Percentiles rank a stretch among this genome's conserved stretches.
Conservation (phyloP, 495 filamentous ascomycete genomes). For the Astrothelium macrocarpum region DNA sequence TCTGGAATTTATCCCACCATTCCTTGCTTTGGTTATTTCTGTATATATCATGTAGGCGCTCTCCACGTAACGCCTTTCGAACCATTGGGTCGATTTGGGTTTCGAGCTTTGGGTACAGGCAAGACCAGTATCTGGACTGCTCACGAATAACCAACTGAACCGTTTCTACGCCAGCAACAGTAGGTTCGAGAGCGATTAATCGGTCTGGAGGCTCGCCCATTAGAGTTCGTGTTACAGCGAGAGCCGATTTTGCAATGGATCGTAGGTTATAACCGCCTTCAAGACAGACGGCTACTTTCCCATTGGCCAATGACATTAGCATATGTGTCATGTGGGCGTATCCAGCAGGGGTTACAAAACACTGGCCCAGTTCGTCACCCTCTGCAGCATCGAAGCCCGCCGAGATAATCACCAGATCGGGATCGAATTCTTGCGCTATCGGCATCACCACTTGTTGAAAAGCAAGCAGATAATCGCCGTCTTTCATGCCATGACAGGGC, state of each 20-base stretch:
- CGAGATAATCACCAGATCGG: conserved; percentile 88
- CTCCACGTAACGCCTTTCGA: conserved; percentile 29
- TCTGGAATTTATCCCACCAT: conserved; percentile 58
- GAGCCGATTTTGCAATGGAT: conserved; percentile 82
- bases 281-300: conserved; percentile 83
- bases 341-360: conserved; percentile 78
- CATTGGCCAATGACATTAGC: conserved; percentile 90
- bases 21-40: conserved; percentile 60
- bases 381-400: conserved; percentile 94
- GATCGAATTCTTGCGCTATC: conserved; percentile 82
- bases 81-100: conserved; percentile 15
- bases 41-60: conserved; percentile 62
- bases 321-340: conserved; percentile 99
- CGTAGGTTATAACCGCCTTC: conserved; percentile 92
- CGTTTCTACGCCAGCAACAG: conserved; percentile 38
- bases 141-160: conserved; percentile 45
- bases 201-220: conserved; percentile 90
- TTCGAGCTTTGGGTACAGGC: conserved; percentile 46
- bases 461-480: conserved; percentile 91
- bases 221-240: conserved; percentile 82
- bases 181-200: conserved; percentile 41
- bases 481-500: conserved; percentile 80
- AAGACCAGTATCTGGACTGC: conserved; percentile 51
- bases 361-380: conserved; percentile 85
- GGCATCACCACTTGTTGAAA: conserved; percentile 98